Evolutionary conservation across 1,284 basidiomycete genomes (phyloP).

Genomic region (Ceratobasidium sp.): DNA sequence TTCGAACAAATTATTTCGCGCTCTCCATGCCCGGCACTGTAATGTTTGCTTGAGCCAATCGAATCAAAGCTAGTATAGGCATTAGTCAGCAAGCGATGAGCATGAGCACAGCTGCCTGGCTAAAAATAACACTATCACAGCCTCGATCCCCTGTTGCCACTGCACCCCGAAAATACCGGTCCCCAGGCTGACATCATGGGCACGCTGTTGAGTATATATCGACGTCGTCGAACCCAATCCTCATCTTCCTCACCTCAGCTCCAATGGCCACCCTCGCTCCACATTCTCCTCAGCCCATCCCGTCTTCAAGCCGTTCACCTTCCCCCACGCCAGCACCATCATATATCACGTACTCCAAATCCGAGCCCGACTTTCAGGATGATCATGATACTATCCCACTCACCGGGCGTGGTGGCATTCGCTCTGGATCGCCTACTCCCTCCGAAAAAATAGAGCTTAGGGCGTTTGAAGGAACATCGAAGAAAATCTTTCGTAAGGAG

Average conservation of each 20-base stretch:
- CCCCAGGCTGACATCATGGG: not conserved
- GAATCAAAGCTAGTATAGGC: too few relatives aligned
- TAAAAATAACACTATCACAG: not conserved
- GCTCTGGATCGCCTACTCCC: conserved; percentile 20
- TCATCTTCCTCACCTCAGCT: not conserved
- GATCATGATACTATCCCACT: conserved; percentile 1
- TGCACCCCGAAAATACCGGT: not conserved
- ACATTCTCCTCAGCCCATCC: not conserved
- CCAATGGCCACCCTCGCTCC: conserved; percentile 6
- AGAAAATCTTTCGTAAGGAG: conserved; percentile 20
- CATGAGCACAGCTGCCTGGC: not conserved
- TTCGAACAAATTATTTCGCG: too few relatives aligned
- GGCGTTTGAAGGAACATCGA: not conserved
- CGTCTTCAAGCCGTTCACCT: conserved; percentile 5
- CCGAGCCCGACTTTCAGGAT: not conserved
- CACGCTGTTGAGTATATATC: not conserved
- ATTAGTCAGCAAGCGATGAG: not conserved
- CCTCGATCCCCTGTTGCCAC: not conserved
- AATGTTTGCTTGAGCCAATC: too few relatives aligned
- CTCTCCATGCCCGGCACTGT: too few relatives aligned
- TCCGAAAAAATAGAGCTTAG: conserved; percentile 33
- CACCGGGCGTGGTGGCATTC: not conserved
- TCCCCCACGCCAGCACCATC: not conserved
- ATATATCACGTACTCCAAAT: not conserved
- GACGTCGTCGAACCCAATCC: not conserved